Percentiles rank a stretch among this genome's conserved stretches.
Evolutionary conservation across 495 filamentous ascomycete genomes (phyloP).

Genomic region (Viridothelium virens): DNA sequence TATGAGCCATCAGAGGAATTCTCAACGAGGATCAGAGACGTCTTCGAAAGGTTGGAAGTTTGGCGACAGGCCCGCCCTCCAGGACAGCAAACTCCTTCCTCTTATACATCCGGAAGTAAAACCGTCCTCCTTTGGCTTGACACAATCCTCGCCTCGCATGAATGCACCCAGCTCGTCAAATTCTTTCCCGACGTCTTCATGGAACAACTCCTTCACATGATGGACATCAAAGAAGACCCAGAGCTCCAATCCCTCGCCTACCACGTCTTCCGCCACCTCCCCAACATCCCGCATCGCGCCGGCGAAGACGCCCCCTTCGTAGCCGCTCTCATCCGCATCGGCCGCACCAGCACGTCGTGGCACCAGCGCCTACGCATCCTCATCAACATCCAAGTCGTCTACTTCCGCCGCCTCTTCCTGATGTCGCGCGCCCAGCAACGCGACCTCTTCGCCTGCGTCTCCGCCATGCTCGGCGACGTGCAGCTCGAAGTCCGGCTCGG

Average conservation of each 20-base stretch:
- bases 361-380: conserved; percentile 94
- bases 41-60: conserved; percentile 73
- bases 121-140: conserved; percentile 95
- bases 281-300: conserved; percentile 86
- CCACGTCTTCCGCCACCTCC: conserved; percentile 92
- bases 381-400: conserved; percentile 98
- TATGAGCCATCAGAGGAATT: conserved; percentile 74
- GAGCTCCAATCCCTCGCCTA: conserved; percentile 93
- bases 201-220: conserved; percentile 93
- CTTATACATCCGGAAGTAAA: conserved; percentile 94
- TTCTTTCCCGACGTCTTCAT: conserved; percentile 90
- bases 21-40: conserved; percentile 56
- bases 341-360: conserved; percentile 80
- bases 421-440: conserved; percentile 68
- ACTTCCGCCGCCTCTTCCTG: conserved; percentile 95
- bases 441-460: conserved; percentile 78
- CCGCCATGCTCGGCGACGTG: conserved; percentile 83
- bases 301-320: conserved; percentile 82
- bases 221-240: conserved; percentile 98
- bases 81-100: conserved; percentile 84
- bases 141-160: conserved; percentile 77
- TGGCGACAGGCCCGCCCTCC: conserved; percentile 81
- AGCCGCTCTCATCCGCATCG: conserved; percentile 76
- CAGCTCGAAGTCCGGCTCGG: conserved; percentile 95
- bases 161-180: conserved; percentile 81